Conservation (phyloP, 192 early-diverging fungal genomes). For the Backusella psychrophila region DNA sequence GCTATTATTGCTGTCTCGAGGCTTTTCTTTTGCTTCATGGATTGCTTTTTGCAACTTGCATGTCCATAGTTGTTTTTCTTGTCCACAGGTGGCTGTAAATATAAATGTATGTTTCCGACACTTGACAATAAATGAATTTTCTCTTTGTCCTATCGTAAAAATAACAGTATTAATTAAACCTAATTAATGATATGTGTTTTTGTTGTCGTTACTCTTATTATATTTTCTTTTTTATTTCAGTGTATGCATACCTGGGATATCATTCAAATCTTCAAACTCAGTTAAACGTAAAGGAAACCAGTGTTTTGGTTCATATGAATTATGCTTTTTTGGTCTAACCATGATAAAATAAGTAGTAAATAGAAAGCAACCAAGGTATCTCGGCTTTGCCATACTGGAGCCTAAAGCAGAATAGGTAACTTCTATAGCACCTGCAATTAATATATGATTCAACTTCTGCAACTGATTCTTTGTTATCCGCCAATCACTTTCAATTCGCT, state of each 20-base stretch:
- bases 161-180: neutral
- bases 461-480: slow-evolving; percentile 33
- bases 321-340: slow-evolving; percentile 48
- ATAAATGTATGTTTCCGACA: slow-evolving; percentile 40
- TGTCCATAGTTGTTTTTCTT: slow-evolving; percentile 58
- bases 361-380: slow-evolving; percentile 60
- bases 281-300: slow-evolving; percentile 69
- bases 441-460: slow-evolving; percentile 32
- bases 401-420: slow-evolving; percentile 37
- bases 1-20: neutral
- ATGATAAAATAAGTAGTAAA: slow-evolving; percentile 60
- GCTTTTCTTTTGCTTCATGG: neutral
- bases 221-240: neutral
- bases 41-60: slow-evolving; percentile 47
- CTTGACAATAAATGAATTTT: slow-evolving; percentile 10
- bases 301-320: slow-evolving; percentile 52
- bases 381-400: slow-evolving; percentile 24
- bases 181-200: neutral
- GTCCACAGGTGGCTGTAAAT: slow-evolving; percentile 47
- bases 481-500: slow-evolving; percentile 31
- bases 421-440: slow-evolving; percentile 44
- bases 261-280: slow-evolving; percentile 49
- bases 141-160: slow-evolving; percentile 7
- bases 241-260: slow-evolving; percentile 18
- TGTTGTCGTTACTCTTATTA: neutral